Evolutionary conservation across 306 rosid species (phyloP).

Genomic region (Ormosia emarginata): DNA sequence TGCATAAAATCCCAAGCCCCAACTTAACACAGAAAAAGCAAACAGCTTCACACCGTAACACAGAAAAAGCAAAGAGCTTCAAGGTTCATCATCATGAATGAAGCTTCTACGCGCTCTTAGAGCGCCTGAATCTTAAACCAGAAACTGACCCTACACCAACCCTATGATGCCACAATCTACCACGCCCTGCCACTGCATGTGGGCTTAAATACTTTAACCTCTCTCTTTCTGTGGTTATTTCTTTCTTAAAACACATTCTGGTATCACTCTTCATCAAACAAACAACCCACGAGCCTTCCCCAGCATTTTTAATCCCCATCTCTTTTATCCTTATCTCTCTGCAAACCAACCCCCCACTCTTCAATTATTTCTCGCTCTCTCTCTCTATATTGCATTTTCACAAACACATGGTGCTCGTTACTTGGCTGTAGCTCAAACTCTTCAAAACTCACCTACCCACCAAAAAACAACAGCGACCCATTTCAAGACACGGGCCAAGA

Average conservation of each 20-base stretch:
- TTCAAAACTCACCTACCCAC: neutral
- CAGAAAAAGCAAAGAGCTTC: neutral
- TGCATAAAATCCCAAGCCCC: neutral
- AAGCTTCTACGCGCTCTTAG: constrained; percentile 36
- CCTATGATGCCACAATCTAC: neutral
- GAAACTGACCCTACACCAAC: constrained; percentile 7
- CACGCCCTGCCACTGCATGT: constrained; percentile 42
- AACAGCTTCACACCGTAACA: neutral
- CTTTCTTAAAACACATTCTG: constrained; percentile 37
- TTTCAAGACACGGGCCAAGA: neutral
- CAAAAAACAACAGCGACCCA: neutral
- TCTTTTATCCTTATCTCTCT: constrained; percentile 11
- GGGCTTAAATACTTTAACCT: constrained; percentile 10
- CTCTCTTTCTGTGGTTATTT: neutral
- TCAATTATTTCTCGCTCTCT: constrained; percentile 8
- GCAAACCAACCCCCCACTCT: constrained; percentile 13
- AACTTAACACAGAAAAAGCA: neutral
- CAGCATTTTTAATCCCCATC: constrained; percentile 18
- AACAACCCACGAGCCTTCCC: constrained; percentile 33
- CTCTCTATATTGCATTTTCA: constrained; percentile 4
- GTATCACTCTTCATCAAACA: constrained; percentile 28
- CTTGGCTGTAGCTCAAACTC: neutral
- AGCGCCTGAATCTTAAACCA: constrained; percentile 38
- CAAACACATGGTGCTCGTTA: constrained; percentile 17
- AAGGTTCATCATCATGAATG: constrained; percentile 2